phyloP scores from a whole-genome alignment of 2,329 filamentous ascomycete species.

The Aureobasidium sp. region DNA sequence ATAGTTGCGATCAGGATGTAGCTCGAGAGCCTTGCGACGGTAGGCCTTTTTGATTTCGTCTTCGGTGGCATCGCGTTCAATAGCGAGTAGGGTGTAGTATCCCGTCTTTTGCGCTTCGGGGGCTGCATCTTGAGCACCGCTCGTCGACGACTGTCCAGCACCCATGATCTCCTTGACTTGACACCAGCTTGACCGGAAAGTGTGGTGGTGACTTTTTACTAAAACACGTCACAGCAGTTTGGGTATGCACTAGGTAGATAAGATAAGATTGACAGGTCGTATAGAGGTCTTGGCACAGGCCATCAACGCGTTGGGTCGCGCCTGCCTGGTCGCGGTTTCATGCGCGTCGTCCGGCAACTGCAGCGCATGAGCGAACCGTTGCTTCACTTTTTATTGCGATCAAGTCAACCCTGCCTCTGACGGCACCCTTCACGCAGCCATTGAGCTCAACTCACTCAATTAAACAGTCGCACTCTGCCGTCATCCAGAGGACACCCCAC shows the following conservation, averaged over 20 bases:
- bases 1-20: conserved; percentile 96
- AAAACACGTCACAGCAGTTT: not conserved
- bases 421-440: not conserved
- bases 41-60: conserved; percentile 98
- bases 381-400: conserved; percentile 4
- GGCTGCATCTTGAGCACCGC: conserved; percentile 29
- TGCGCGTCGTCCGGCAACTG: not conserved
- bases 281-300: conserved; percentile 2
- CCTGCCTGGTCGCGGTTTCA: not conserved
- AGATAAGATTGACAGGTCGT: not conserved
- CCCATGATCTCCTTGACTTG: conserved; percentile 40
- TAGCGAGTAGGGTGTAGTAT: conserved; percentile 86
- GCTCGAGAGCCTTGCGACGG: conserved; percentile 86
- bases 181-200: not conserved
- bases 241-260: not conserved
- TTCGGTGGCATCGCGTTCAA: conserved; percentile 77
- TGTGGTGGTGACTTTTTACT: not conserved
- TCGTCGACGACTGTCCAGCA: conserved; percentile 47
- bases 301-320: conserved; percentile 4
- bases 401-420: not conserved
- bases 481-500: not conserved
- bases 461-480: not conserved
- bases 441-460: conserved; percentile 1
- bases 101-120: conserved; percentile 66
- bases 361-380: not conserved